Evolutionary conservation across 2,329 filamentous ascomycete genomes (phyloP).

Genomic region (Talaromyces sp.): DNA sequence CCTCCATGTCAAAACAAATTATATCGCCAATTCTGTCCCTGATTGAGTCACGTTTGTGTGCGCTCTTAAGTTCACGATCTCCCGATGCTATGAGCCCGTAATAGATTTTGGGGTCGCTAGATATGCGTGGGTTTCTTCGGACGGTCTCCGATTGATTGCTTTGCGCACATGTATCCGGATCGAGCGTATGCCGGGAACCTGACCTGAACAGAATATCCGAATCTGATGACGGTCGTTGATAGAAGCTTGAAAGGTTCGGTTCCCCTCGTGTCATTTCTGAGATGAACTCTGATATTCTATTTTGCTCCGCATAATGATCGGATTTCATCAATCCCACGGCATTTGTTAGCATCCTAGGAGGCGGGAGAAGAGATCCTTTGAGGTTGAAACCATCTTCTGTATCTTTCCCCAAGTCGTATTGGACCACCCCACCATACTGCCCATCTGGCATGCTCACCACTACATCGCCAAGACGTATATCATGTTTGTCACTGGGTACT

Average conservation of each 20-base stretch:
- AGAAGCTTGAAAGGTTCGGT: not conserved
- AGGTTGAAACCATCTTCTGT: constrained; percentile 23
- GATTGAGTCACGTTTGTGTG: constrained; percentile 19
- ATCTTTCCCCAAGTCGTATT: constrained; percentile 33
- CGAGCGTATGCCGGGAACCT: not conserved
- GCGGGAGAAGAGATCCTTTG: constrained; percentile 25
- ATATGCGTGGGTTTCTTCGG: not conserved
- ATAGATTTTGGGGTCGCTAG: constrained; percentile 17
- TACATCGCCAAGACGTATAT: constrained; percentile 27
- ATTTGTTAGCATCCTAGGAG: constrained; percentile 12
- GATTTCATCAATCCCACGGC: constrained; percentile 11
- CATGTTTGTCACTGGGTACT: not conserved
- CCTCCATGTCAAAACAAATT: constrained; percentile 29
- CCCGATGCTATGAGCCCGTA: constrained; percentile 28
- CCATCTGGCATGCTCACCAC: constrained; percentile 29
- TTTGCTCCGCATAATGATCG: constrained; percentile 1
- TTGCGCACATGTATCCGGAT: not conserved
- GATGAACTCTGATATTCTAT: constrained; percentile 6
- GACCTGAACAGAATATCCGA: not conserved
- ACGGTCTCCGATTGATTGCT: not conserved
- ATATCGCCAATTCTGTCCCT: constrained; percentile 8
- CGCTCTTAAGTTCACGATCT: constrained; percentile 23
- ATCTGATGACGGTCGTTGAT: not conserved
- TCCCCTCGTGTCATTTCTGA: constrained; percentile 3
- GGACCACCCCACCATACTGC: constrained; percentile 27